Evolutionary conservation across 805 yeast genomes (phyloP).

Genomic region (Pichia pseudocactophila): DNA sequence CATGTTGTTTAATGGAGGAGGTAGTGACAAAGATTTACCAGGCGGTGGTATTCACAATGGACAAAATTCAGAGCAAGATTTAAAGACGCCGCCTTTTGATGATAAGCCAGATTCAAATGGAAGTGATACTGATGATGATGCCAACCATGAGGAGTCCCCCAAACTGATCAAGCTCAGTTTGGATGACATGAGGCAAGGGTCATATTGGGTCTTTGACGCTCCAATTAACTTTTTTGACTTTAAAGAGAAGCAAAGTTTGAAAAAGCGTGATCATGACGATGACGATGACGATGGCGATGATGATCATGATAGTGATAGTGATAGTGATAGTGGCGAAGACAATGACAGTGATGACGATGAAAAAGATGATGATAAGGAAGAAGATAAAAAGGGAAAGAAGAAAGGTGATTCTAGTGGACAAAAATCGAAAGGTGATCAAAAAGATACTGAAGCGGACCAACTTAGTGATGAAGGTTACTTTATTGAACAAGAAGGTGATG

Average conservation of each 20-base stretch:
- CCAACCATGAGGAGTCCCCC: background rate
- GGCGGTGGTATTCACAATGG: slow-evolving; percentile 6
- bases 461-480: slow-evolving; percentile 39
- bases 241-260: slow-evolving; percentile 3
- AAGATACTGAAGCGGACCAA: background rate
- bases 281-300: background rate
- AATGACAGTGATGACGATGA: background rate
- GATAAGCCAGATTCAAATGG: background rate
- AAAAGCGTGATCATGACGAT: slow-evolving; percentile 1
- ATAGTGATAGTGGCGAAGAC: background rate
- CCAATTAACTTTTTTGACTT: slow-evolving; percentile 20
- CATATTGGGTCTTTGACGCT: slow-evolving; percentile 21
- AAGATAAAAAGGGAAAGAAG: background rate
- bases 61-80: background rate
- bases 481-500: slow-evolving; percentile 13
- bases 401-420: too few relatives aligned
- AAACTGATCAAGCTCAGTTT: slow-evolving; percentile 18
- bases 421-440: background rate
- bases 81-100: background rate
- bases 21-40: slow-evolving; percentile 4
- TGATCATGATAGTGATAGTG: background rate
- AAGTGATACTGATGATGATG: background rate
- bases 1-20: slow-evolving; percentile 7
- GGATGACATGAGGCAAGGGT: slow-evolving; percentile 24
- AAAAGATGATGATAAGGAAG: slow-evolving; percentile 1